Evolutionary conservation across 306 rosid species (phyloP).

Genomic region (Cucumis sativus): DNA sequence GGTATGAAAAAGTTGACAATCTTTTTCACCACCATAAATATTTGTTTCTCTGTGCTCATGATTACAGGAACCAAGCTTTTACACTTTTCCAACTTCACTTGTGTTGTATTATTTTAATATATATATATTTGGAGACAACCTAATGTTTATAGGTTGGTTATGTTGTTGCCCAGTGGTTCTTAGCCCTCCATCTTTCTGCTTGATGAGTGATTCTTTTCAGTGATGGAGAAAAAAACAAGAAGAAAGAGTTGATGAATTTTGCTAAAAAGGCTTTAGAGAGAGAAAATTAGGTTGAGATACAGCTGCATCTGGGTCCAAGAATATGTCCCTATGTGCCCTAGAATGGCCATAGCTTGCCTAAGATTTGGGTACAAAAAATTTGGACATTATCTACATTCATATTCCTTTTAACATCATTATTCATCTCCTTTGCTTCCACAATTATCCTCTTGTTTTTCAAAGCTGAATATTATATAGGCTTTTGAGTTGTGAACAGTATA

Average conservation of each 20-base stretch:
- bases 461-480: slow-evolving; percentile 1
- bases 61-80: not conserved
- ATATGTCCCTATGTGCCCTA: slow-evolving; percentile 2
- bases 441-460: not conserved
- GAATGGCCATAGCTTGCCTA: slow-evolving; percentile 3
- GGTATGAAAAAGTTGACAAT: not conserved
- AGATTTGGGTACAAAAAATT: not conserved
- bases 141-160: not conserved
- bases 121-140: not conserved
- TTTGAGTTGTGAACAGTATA: not conserved
- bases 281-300: not conserved
- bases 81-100: not conserved
- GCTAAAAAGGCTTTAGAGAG: not conserved
- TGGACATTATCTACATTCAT: not conserved
- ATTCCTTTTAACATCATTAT: slow-evolving; percentile 5
- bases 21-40: not conserved
- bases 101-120: not conserved
- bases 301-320: slow-evolving; percentile 9
- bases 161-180: not conserved
- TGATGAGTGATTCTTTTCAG: not conserved
- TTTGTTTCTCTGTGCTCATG: not conserved
- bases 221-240: not conserved
- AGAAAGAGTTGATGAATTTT: not conserved
- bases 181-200: not conserved
- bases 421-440: slow-evolving; percentile 5